Evolutionary conservation across 495 filamentous ascomycete genomes (phyloP), one percentile per base, ranked within the genome.

Genomic region (Penicillium canariense): DNA sequence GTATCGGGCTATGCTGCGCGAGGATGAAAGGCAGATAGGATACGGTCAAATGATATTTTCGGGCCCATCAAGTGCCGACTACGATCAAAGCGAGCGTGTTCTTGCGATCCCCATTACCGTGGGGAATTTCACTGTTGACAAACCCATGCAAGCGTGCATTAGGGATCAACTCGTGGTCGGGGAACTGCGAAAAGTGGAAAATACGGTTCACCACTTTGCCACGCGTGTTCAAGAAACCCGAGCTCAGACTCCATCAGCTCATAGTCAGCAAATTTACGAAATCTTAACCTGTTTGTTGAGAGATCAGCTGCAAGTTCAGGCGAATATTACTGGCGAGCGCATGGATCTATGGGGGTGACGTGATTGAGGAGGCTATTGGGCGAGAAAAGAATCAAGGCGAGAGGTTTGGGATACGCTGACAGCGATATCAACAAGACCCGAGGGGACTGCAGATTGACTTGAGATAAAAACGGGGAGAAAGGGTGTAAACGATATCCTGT

Each of bases 11-110:
- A 52, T 52, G 50, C 17, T 23, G 0, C 26, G 27, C 18, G 22
- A 32, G 3, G 47, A 26, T 4, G 34, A 36, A 36, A 18, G 11
- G 9, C 11, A 10, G 6, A 40, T 40, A 10, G 23, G 20, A 3
- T 11, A 22, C 18, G 31, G 26, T 11, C 28, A 15, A 35, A 12
- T 8, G 6, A 18, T 31, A 1, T 23, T 36, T n/a, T 9, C 22
- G 5, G 14, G 11, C 25, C n/a, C 30, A 6, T 17, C 30, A 22
- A 45, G 18, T 25, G 8, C 2, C 6, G 38, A 42, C 1, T 18
- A 52, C 15, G 50, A 52, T 4, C 46, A 15, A n/a, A n/a, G 31
- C 18, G 50, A 52, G 38, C 36, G 27, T 5, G 18, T 52, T 6
- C 26, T 52, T 6, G 11, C 38, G 10, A 39, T 23, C 17, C 38